These are phyloP conservation scores for Trametes coccinea DNA, from an alignment of 768 basidiomycete genomes.

Conservation along the genomic window DNA sequence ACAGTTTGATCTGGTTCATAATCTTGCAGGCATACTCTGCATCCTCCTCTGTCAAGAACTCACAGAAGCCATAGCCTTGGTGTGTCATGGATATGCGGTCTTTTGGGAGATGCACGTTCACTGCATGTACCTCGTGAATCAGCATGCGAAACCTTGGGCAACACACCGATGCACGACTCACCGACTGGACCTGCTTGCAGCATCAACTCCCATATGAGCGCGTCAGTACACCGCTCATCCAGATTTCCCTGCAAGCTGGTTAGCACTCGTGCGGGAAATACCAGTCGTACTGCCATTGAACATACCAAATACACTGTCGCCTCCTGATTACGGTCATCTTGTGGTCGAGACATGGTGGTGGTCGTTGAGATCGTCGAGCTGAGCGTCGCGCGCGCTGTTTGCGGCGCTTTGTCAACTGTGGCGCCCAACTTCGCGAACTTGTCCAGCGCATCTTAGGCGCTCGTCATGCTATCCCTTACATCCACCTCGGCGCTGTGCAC, in stretches of 20 bases:
- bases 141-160: background rate
- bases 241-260: conserved; percentile 80
- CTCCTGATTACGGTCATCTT: conserved; percentile 61
- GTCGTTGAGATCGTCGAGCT: conserved; percentile 10
- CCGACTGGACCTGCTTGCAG: conserved; percentile 98
- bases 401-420: conserved; percentile 18
- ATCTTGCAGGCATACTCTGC: conserved; percentile 99
- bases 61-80: conserved; percentile 99
- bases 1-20: conserved; percentile 99
- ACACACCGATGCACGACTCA: conserved; percentile 42
- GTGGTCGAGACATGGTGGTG: conserved; percentile 43
- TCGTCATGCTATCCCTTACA: background rate
- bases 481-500: background rate
- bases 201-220: conserved; percentile 98
- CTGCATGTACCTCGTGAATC: conserved; percentile 41
- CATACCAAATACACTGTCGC: conserved; percentile 60
- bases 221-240: conserved; percentile 92
- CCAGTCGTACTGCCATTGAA: background rate
- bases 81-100: conserved; percentile 98
- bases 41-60: conserved; percentile 98
- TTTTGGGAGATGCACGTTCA: conserved; percentile 97
- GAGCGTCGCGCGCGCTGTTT: conserved; percentile 10
- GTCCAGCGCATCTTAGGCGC: background rate
- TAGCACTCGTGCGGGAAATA: background rate
- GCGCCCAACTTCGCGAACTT: background rate